Base-by-base conservation (phyloP, 2,329 filamentous ascomycete species). In the Apiospora saccharicola region DNA sequence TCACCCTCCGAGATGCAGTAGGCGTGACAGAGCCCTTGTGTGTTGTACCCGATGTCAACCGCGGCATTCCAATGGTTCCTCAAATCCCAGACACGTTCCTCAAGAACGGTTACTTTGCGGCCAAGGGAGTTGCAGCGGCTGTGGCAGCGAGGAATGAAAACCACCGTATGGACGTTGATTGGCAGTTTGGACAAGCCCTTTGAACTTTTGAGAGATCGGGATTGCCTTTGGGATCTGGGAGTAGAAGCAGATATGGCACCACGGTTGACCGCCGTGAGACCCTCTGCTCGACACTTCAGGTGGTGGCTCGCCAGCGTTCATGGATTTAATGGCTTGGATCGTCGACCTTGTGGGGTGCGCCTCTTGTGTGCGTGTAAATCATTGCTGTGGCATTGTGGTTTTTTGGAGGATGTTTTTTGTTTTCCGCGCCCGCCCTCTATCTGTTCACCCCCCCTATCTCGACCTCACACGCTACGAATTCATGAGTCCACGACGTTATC, bases 1-100 rank as follows among this genome's bases (percentile, higher is more conserved):
- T 7, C 46, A n/a, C 43, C 10, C 41, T 68, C 7, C 37, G 47
- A 67, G 67, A 71, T 34, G 67, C 51, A 61, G 68, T 64, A 24
- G 37, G 30, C 10, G 72, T 72, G 12, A 51, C 61, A 19, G 75
- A 74, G 57, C 78, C 81, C 44, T 78, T 87, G 69, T 80, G 81
- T 37, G 81, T 86, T 44, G 80, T 85, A 44, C 83, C 86, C 7
- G 84, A 86, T 75, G 81, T 78, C 67, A 87, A 88, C 74, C 81
- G 83, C 47, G 86, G 85, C 22, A 85, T 86, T 67, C 85, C 86
- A 3, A 80, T 77, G 41, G 82, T 87, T 64, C 84, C 86, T 34
- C 79, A 79, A 46, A 85, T 87, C 43, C 84, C 87, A 16, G 79
- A 81, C 71, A 83, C 85, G 74, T 87, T 51, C 34, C 14, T 53